Percentiles rank a stretch among this genome's conserved stretches.
Evolutionary conservation across 306 rosid species (phyloP).

Genomic region (Gynostemma pentaphyllum): DNA sequence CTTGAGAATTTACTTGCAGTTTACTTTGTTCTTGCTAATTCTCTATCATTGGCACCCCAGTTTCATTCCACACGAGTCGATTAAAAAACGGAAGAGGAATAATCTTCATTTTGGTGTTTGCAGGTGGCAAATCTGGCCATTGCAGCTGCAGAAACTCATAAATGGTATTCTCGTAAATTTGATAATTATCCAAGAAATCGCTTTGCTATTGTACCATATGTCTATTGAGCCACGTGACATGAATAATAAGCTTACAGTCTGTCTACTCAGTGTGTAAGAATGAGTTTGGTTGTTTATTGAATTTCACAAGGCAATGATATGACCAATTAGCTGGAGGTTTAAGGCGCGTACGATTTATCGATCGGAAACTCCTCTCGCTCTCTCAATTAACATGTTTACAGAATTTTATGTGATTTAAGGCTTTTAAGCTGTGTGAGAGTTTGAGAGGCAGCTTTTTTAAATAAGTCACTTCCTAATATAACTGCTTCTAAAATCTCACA

Average conservation of each 20-base stretch:
- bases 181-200: conserved; percentile 56
- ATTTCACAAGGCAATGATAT: not conserved
- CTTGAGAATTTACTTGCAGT: not conserved
- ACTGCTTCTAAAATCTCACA: no score
- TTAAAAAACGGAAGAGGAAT: not conserved
- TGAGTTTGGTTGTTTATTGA: not conserved
- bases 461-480: no score
- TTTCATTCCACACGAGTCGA: not conserved
- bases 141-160: conserved; percentile 77
- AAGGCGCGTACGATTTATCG: no score
- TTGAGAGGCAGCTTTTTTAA: no score
- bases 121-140: conserved; percentile 65
- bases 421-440: no score
- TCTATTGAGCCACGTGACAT: conserved; percentile 17
- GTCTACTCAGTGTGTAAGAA: not conserved
- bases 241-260: not conserved
- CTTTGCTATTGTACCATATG: conserved; percentile 47
- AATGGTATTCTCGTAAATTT: conserved; percentile 69
- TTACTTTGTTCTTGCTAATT: not conserved
- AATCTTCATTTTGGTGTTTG: conserved; percentile 4
- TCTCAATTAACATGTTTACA: no score
- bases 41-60: not conserved
- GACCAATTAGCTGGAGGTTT: not conserved
- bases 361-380: no score
- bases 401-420: no score